Conservation (phyloP, 257 asterid species). For the Linaria vulgaris region DNA sequence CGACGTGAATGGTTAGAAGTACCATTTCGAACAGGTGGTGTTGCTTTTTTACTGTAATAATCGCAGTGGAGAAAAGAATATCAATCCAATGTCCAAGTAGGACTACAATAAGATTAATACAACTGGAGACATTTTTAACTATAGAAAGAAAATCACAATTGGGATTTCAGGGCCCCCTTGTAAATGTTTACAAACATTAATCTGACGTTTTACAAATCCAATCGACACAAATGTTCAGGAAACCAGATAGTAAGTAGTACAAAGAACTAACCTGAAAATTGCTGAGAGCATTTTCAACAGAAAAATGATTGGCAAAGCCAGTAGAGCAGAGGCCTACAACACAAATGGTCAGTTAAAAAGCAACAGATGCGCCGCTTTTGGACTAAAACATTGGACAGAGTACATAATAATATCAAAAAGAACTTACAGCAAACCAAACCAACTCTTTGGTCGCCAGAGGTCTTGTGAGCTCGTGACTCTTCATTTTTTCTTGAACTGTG, state of each 20-base stretch:
- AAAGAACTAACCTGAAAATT: slow-evolving; percentile 52
- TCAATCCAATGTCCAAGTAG: neutral
- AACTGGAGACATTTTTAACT: neutral
- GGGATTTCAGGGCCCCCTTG: neutral
- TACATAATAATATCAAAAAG: slow-evolving; percentile 14
- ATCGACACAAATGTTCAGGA: neutral
- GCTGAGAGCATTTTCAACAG: slow-evolving; percentile 44
- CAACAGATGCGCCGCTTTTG: neutral
- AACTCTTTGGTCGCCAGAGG: slow-evolving; percentile 74
- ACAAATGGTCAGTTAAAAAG: slow-evolving; percentile 18
- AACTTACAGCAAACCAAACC: slow-evolving; percentile 76
- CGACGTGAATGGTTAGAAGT: slow-evolving; percentile 43
- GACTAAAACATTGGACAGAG: slow-evolving; percentile 9
- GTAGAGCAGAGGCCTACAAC: slow-evolving; percentile 68
- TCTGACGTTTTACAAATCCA: neutral
- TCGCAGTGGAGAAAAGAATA: neutral
- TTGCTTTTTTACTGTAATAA: slow-evolving; percentile 46
- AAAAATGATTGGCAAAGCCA: slow-evolving; percentile 67
- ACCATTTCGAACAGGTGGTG: slow-evolving; percentile 34
- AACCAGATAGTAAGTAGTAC: no score
- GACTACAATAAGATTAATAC: neutral
- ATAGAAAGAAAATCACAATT: neutral
- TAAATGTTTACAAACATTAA: neutral
- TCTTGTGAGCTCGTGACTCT: slow-evolving; percentile 59
- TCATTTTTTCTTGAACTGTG: slow-evolving; percentile 54